These are phyloP conservation scores for Globisporangium recalcitrans DNA, from an alignment of 352 stramenopile genomes.

Conservation along the genomic window DNA sequence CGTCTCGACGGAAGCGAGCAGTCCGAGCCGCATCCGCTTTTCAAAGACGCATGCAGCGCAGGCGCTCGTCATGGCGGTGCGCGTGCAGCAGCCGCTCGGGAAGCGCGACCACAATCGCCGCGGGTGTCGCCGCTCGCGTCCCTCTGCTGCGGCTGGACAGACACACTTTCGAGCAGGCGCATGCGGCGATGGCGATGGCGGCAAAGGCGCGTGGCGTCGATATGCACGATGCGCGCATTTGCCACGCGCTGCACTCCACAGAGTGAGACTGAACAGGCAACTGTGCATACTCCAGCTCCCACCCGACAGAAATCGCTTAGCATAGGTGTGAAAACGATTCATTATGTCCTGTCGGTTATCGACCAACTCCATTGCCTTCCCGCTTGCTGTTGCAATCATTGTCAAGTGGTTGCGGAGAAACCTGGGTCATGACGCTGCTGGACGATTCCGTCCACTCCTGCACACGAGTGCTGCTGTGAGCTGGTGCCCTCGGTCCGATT, in stretches of 20 bases:
- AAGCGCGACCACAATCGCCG: slow-evolving; percentile 17
- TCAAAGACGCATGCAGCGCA: slow-evolving; percentile 33
- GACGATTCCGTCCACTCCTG: no score
- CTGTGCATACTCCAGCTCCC: no score
- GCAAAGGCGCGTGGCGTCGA: not conserved
- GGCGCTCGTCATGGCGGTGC: slow-evolving; percentile 34
- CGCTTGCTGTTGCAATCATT: no score
- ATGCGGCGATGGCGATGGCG: slow-evolving; percentile 2
- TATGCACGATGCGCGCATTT: not conserved
- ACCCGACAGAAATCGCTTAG: no score
- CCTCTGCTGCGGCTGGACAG: slow-evolving; percentile 31
- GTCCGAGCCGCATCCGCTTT: slow-evolving; percentile 36
- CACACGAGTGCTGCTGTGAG: no score
- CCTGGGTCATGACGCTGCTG: no score
- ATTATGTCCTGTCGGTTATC: no score
- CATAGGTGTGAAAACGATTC: no score
- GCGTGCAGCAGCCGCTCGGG: slow-evolving; percentile 38
- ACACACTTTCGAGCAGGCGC: slow-evolving; percentile 22
- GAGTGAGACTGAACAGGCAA: not conserved
- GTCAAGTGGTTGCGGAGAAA: no score
- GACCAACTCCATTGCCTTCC: no score
- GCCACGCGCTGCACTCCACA: not conserved
- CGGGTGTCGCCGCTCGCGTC: slow-evolving; percentile 16
- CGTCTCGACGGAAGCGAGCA: slow-evolving; percentile 23
- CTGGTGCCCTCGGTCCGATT: no score